These are phyloP conservation scores for Penicillium lagena DNA, from an alignment of 495 filamentous ascomycete genomes.

Conservation along the genomic window DNA sequence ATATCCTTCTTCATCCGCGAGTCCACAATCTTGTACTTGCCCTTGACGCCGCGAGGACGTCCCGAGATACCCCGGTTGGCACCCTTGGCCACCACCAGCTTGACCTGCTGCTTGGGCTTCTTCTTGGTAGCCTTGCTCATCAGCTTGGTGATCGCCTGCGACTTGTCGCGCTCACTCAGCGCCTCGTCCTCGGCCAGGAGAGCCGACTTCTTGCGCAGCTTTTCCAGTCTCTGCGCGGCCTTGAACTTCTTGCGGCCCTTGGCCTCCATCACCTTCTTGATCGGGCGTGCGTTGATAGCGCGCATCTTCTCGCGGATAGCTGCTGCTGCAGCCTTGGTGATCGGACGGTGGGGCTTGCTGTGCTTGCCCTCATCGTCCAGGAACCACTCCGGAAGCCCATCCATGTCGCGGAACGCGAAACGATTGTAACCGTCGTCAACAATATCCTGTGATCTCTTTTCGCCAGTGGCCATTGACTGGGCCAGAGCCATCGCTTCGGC, in stretches of 20 bases:
- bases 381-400: slow-evolving; percentile 98
- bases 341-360: slow-evolving; percentile 76
- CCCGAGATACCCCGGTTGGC: slow-evolving; percentile 74
- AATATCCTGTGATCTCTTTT: slow-evolving; percentile 69
- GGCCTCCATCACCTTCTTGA: slow-evolving; percentile 98
- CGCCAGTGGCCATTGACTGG: slow-evolving; percentile 79
- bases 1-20: slow-evolving; percentile 97
- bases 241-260: slow-evolving; percentile 96
- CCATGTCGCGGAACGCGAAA: slow-evolving; percentile 79
- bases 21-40: slow-evolving; percentile 98
- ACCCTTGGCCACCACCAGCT: slow-evolving; percentile 84
- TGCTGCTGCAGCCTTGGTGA: slow-evolving; percentile 78
- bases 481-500: slow-evolving; percentile 99
- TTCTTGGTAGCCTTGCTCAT: slow-evolving; percentile 78
- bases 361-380: slow-evolving; percentile 85
- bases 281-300: slow-evolving; percentile 90
- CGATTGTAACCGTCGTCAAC: slow-evolving; percentile 93
- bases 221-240: slow-evolving; percentile 83
- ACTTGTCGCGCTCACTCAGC: slow-evolving; percentile 92
- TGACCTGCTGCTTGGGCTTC: slow-evolving; percentile 76
- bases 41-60: slow-evolving; percentile 85
- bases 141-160: slow-evolving; percentile 71
- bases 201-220: slow-evolving; percentile 90
- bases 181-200: slow-evolving; percentile 80
- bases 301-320: slow-evolving; percentile 96